Base-by-base conservation (phyloP, 352 stramenopile genomes). In the Sclerospora graminicola region DNA sequence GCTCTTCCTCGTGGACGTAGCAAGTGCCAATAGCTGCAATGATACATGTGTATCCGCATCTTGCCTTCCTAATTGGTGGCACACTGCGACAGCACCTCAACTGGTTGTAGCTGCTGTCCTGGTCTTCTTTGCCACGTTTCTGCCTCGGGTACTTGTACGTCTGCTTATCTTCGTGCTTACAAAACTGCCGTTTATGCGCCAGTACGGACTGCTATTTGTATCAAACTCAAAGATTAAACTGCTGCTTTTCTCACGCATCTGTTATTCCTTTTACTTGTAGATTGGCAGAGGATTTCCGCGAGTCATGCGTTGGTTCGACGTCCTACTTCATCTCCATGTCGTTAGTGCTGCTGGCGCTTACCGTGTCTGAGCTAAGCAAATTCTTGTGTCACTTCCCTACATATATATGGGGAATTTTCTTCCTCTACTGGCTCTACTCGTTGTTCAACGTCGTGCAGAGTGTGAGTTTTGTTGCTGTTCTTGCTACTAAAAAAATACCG, bases 331-430 rank as follows among this genome's bases (percentile, higher is more conserved):
- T 94, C 51, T 89, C 76, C 29, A 80, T 69, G 33, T 74, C 79
- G 54, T 62, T 94, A 19, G 75, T 89, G 45, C 38, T 78, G 8
- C 28, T 83, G 15, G 78, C 79, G 23, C 60, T 89, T 8, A 57
- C 41, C 1, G 51, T 89, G 23, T 71, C 76, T 8, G 30, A 81
- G 0, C 52, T 90, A 5, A 41, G 33, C 18, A 60, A 61, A 31
- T 94, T 89, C 45, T 69, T 93, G 21, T 89, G 74, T 48, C 52
- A 72, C 21, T 52, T 94, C n/a, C 68, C 67, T 18, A 87, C 41
- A 5, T 94, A 91, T 63, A 82, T 91, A n/a, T 89, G 71, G 72
- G 79, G 79, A n/a, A 41, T 84, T 10, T 94, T 94, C 63, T 94
- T 94, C 44, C 59, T 94, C 48, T 65, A 85, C 20, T 94, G 82